Evolutionary conservation across 345 rosid genomes (phyloP), one percentile per base, ranked within the genome.

Genomic region (Lepidium didymum): DNA sequence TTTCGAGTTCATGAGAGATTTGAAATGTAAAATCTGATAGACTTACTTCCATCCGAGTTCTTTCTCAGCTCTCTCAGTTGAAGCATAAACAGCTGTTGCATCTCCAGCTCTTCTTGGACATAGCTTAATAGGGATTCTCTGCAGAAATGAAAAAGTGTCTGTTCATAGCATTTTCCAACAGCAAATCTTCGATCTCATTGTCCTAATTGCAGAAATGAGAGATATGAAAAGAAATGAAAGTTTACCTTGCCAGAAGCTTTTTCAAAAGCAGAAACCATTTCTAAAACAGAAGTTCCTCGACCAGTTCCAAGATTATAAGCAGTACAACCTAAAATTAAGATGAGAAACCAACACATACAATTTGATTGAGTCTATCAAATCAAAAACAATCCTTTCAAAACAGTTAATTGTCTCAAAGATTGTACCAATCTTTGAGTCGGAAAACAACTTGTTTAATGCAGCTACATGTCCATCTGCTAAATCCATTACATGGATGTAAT

Each of bases 31-130:
- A 36, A 56, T n/a, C 19, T 4, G 7, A 33, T 27, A 5, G 10
- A 75, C 92, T 45, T 86, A 90, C 98, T 86, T 87, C 97, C 99
- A 94, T 37, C 90, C 87, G 6, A 94, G 99, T 79, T 94, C 90
- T 73, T 70, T 87, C 60, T 81, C 77, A 68, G 97, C 99, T 77
- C 70, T 87, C 53, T 81, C 85, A 6, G 87, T 86, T 11, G 91
- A 82, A 50, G 97, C 96, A 59, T 84, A 91, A 14, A 94, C 97
- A 37, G 81, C 88, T 11, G 96, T 91, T 70, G 96, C 97, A 77
- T 94, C 96, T 70, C 97, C 99, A 5, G 89, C 82, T 66, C 97
- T 86, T 77, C 96, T 85, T 42, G 93, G 91, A 64, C 96, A 91
- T 0, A 82, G 64, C 76, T 91, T 91, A 38, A 80, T 16, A 0